Conservation (phyloP, 2,329 filamentous ascomycete genomes). For the Colletotrichum tamarilloi region DNA sequence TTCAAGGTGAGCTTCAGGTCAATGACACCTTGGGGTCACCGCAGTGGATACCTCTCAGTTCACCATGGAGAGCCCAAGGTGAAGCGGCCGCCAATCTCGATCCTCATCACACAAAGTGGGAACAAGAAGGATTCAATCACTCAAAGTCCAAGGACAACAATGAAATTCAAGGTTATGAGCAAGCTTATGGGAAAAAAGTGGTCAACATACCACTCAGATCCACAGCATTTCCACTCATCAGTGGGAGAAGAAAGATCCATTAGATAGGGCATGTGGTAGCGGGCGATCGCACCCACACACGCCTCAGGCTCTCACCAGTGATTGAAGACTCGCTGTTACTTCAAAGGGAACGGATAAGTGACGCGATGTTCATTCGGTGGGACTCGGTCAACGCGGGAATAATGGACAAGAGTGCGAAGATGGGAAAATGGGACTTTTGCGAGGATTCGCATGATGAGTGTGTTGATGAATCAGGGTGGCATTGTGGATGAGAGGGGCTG, state of each 20-base stretch:
- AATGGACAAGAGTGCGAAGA: too few species aligned
- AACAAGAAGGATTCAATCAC: neutral
- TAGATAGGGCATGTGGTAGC: too few species aligned
- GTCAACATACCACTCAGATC: too few species aligned
- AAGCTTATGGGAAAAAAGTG: neutral
- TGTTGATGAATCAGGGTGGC: neutral
- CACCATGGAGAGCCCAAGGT: neutral
- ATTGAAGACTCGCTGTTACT: too few species aligned
- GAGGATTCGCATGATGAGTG: neutral
- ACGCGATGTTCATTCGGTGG: neutral
- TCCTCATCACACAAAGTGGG: neutral
- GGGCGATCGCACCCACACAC: too few species aligned
- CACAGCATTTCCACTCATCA: too few species aligned
- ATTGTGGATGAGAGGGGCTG: neutral
- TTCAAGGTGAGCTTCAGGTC: neutral
- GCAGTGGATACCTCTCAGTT: neutral
- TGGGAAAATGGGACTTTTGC: neutral
- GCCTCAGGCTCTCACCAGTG: too few species aligned
- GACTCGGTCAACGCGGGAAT: neutral
- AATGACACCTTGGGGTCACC: neutral
- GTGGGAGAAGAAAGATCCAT: too few species aligned
- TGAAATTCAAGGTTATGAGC: neutral
- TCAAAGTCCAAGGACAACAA: too few species aligned
- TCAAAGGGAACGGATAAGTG: neutral
- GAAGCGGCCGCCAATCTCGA: neutral